A percentile compares a stretch with the other conserved stretches of the same genome.
phyloP scores from a whole-genome alignment of 768 basidiomycete genomes.

The Fibroporia radiculosa region DNA sequence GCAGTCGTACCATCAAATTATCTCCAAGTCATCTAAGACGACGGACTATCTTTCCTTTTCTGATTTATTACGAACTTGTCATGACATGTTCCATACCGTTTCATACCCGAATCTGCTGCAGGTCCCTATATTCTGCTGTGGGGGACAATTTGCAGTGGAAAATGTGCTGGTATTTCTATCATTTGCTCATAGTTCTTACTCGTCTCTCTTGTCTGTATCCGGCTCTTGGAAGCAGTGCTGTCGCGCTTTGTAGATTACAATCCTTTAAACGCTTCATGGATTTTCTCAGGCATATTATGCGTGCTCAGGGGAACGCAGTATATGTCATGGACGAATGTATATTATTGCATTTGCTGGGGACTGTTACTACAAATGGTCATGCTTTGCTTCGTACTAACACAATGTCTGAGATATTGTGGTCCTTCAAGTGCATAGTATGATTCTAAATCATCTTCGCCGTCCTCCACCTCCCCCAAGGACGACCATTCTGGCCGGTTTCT shows the following conservation, averaged over 20 bases:
- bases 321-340: not conserved
- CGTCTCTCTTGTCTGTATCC: not conserved
- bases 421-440: conserved; percentile 1
- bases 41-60: conserved; percentile 2
- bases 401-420: not conserved
- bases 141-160: not conserved
- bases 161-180: not conserved
- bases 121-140: no score
- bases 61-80: conserved; percentile 19
- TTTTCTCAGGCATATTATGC: not conserved
- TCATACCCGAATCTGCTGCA: no score
- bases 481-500: conserved; percentile 57
- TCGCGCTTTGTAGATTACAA: not conserved
- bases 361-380: conserved; percentile 4
- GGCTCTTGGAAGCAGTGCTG: conserved; percentile 2
- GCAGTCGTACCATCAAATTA: conserved; percentile 83
- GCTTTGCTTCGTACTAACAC: not conserved
- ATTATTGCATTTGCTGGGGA: not conserved
- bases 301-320: not conserved
- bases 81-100: conserved; percentile 8
- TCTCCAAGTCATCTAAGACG: conserved; percentile 54
- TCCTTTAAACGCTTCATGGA: not conserved
- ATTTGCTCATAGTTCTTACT: not conserved
- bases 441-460: conserved; percentile 32
- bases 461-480: conserved; percentile 61